Evolutionary conservation across 1,284 basidiomycete genomes (phyloP).

Genomic region (Marasmius tenuissimus): DNA sequence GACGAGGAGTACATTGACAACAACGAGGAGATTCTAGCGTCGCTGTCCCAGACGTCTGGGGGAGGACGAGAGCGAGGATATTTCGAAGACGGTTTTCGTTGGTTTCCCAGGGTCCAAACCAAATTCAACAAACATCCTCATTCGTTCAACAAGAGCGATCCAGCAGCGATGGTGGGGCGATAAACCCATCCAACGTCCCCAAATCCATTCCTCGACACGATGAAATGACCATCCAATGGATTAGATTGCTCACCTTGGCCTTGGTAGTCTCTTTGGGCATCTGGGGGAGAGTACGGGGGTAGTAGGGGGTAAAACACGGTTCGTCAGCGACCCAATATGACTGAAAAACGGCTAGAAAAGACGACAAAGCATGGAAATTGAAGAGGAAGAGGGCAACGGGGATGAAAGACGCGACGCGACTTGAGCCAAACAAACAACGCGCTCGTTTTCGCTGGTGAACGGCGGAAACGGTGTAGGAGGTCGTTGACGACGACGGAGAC

Average conservation of each 20-base stretch:
- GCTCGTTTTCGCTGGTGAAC: constrained; percentile 10
- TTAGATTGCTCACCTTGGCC: constrained; percentile 58
- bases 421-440: constrained; percentile 27
- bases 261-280: constrained; percentile 85
- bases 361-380: constrained; percentile 1
- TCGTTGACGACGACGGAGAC: constrained; percentile 19
- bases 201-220: constrained; percentile 13
- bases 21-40: no score
- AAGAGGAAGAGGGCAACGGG: constrained; percentile 1
- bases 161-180: constrained; percentile 4
- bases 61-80: background rate
- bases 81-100: background rate
- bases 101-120: background rate
- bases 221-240: constrained; percentile 15
- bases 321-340: constrained; percentile 10
- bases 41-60: no score
- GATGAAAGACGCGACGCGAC: constrained; percentile 20
- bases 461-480: constrained; percentile 1
- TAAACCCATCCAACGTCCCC: constrained; percentile 6
- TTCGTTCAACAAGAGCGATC: constrained; percentile 1
- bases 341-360: constrained; percentile 4
- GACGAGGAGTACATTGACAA: background rate
- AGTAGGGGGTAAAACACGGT: constrained; percentile 17
- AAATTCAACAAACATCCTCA: background rate
- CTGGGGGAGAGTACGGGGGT: constrained; percentile 33